Conservation (phyloP, 2,329 filamentous ascomycete species). For the Colletotrichum destructivum region DNA sequence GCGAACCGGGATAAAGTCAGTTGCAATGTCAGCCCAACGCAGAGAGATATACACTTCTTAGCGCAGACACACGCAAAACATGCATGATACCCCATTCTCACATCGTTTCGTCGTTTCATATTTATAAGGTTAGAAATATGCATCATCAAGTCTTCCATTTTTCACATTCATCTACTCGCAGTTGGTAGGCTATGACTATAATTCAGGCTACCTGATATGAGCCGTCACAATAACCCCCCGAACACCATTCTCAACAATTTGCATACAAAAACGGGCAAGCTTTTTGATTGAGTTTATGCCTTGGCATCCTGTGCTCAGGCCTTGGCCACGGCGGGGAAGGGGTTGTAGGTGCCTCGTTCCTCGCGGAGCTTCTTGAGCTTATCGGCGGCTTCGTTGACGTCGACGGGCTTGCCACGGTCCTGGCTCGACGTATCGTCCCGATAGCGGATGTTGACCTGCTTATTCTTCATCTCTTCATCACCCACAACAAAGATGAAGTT, state of each 20-base stretch:
- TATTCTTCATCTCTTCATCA: constrained; percentile 72
- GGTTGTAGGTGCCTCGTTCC: constrained; percentile 59
- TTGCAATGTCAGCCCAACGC: neutral
- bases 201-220: constrained; percentile 2
- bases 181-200: constrained; percentile 8
- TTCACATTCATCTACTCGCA: neutral
- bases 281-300: constrained; percentile 24
- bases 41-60: constrained; percentile 1
- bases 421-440: constrained; percentile 75
- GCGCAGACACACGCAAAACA: constrained; percentile 16
- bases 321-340: constrained; percentile 49
- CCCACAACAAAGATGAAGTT: constrained; percentile 66
- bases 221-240: neutral
- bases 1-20: neutral
- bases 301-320: constrained; percentile 44
- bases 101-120: neutral
- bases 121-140: neutral
- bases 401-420: constrained; percentile 72
- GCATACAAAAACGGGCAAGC: neutral
- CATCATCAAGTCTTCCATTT: neutral
- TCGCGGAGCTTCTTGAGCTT: constrained; percentile 68
- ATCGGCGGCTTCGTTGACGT: constrained; percentile 69
- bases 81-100: constrained; percentile 36
- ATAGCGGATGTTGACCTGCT: constrained; percentile 75
- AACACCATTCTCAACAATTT: constrained; percentile 29